Conservation (phyloP, 192 early-diverging fungal genomes). For the Podochytrium sp. region DNA sequence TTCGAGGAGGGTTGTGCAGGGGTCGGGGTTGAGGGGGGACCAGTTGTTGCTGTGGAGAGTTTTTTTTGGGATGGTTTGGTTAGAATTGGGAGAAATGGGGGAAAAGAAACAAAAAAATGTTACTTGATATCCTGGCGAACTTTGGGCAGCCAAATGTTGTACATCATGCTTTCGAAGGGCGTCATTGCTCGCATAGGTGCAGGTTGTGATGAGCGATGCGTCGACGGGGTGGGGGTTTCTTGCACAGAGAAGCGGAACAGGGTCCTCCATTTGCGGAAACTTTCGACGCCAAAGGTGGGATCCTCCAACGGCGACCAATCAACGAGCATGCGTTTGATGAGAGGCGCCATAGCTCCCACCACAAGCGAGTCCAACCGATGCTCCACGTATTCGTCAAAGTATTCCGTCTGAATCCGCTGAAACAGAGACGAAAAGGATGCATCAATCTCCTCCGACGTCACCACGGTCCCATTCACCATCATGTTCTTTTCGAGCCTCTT, state of each 20-base stretch:
- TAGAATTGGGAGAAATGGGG: constrained; percentile 10
- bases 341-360: constrained; percentile 59
- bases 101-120: constrained; percentile 27
- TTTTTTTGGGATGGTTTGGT: constrained; percentile 9
- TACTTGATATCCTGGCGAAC: constrained; percentile 80
- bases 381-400: constrained; percentile 57
- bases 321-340: constrained; percentile 50
- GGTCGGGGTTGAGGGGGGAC: constrained; percentile 68
- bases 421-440: constrained; percentile 54
- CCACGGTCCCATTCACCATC: constrained; percentile 36
- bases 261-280: constrained; percentile 60
- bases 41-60: constrained; percentile 65
- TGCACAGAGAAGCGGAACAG: constrained; percentile 52
- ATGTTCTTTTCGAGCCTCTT: constrained; percentile 47
- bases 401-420: constrained; percentile 57
- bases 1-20: constrained; percentile 69
- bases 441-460: constrained; percentile 14
- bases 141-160: constrained; percentile 76
- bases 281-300: constrained; percentile 55
- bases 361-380: constrained; percentile 71
- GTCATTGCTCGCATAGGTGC: constrained; percentile 57
- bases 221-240: constrained; percentile 10
- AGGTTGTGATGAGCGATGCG: not conserved
- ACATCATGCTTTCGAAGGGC: constrained; percentile 78
- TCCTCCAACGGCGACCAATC: constrained; percentile 72